Conservation (phyloP, 345 rosid genomes). For the Citrus cavaleriei region DNA sequence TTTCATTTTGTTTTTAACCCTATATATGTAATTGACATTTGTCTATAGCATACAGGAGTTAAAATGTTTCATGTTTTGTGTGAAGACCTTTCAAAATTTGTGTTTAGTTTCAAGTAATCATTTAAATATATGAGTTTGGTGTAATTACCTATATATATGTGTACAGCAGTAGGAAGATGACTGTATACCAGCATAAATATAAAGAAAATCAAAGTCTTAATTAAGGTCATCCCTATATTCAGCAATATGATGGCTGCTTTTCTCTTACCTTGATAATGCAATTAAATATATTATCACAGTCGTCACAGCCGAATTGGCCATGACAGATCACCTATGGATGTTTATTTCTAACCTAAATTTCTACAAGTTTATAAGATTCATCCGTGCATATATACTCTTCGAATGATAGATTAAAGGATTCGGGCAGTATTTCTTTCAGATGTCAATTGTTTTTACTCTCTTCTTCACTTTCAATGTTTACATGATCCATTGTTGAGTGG, state of each 20-base stretch:
- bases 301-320: background rate
- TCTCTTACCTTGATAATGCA: background rate
- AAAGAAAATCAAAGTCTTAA: background rate
- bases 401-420: background rate
- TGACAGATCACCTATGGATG: background rate
- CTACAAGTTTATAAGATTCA: background rate
- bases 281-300: background rate
- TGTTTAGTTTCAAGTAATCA: no score
- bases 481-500: no score
- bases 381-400: background rate
- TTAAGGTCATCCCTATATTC: background rate
- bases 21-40: no score
- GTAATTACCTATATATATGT: background rate
- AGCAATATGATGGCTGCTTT: background rate
- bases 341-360: conserved; percentile 1
- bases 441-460: no score
- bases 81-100: no score
- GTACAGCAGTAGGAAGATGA: background rate
- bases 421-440: no score
- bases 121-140: background rate
- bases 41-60: no score
- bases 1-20: background rate
- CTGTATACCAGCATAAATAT: background rate
- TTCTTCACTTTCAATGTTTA: no score
- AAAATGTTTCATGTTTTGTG: no score